Conservation (phyloP, 495 filamentous ascomycete genomes). For the Penicillium crystallinum region DNA sequence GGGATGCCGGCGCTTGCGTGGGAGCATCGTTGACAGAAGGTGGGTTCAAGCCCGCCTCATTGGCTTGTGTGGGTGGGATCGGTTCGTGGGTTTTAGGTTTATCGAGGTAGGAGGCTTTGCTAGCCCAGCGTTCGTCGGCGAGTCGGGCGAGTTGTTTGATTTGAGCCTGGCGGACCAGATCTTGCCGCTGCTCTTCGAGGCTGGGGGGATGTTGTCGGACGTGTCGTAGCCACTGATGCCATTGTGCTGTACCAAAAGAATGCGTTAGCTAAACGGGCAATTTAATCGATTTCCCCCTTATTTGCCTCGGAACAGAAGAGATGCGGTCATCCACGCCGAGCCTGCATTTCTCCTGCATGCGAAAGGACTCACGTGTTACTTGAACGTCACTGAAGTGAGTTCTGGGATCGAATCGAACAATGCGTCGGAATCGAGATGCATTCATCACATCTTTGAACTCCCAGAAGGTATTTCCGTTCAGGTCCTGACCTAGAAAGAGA, state of each 20-base stretch:
- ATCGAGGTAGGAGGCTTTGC: slow-evolving; percentile 63
- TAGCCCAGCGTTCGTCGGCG: slow-evolving; percentile 83
- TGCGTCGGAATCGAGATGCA: slow-evolving; percentile 51
- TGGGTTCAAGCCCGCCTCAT: slow-evolving; percentile 27
- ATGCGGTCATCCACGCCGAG: background rate
- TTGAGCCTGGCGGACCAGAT: slow-evolving; percentile 59
- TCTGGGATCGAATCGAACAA: slow-evolving; percentile 59
- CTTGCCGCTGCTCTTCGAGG: slow-evolving; percentile 66
- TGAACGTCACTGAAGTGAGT: slow-evolving; percentile 65
- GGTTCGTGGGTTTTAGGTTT: slow-evolving; percentile 46
- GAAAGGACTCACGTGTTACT: slow-evolving; percentile 44
- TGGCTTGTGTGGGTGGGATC: slow-evolving; percentile 30
- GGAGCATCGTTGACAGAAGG: slow-evolving; percentile 3
- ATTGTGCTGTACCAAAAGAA: slow-evolving; percentile 56
- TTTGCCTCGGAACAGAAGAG: background rate
- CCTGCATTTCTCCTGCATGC: background rate
- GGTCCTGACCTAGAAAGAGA: slow-evolving; percentile 62
- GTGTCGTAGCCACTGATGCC: slow-evolving; percentile 96
- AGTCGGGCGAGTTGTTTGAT: slow-evolving; percentile 70
- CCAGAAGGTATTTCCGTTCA: slow-evolving; percentile 90
- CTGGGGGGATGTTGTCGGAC: slow-evolving; percentile 66
- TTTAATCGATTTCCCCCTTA: background rate
- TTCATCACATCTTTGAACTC: slow-evolving; percentile 69
- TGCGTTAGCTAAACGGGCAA: background rate
- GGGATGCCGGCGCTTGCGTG: slow-evolving; percentile 5